Evolutionary conservation across 495 filamentous ascomycete genomes (phyloP).

Genomic region (Terfezia claveryi): DNA sequence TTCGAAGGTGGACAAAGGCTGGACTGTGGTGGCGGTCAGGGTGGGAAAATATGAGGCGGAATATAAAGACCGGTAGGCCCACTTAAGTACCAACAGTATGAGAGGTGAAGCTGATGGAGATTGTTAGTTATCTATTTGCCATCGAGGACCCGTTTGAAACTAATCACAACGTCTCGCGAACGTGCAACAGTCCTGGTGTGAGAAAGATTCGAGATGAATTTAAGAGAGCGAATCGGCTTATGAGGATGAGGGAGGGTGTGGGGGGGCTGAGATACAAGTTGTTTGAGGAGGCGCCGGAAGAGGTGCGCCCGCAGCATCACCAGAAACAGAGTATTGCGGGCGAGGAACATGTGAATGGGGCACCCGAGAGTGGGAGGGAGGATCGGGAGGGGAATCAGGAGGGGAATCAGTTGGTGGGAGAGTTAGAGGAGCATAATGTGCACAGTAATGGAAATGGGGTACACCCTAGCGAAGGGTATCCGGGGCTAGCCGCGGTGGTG

Average conservation of each 20-base stretch:
- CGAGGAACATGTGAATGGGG: too few species aligned
- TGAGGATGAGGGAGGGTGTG: slow-evolving; percentile 22
- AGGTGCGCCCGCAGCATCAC: too few species aligned
- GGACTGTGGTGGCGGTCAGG: slow-evolving; percentile 45
- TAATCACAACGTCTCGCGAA: slow-evolving; percentile 62
- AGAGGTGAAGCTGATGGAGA: slow-evolving; percentile 26
- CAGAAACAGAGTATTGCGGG: too few species aligned
- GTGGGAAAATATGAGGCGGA: slow-evolving; percentile 5
- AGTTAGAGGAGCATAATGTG: too few species aligned
- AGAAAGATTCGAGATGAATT: slow-evolving; percentile 61
- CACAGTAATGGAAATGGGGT: too few species aligned
- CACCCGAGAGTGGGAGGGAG: too few species aligned
- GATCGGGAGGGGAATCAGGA: too few species aligned
- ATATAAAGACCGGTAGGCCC: slow-evolving; percentile 5
- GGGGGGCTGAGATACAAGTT: slow-evolving; percentile 9
- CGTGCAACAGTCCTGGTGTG: slow-evolving; percentile 54
- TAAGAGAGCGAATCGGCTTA: slow-evolving; percentile 44
- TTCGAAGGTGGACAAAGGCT: slow-evolving; percentile 50
- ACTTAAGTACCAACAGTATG: slow-evolving; percentile 18
- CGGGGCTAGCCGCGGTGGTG: too few species aligned
- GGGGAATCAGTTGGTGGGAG: too few species aligned
- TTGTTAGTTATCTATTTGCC: slow-evolving; percentile 60
- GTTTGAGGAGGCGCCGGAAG: slow-evolving; percentile 15
- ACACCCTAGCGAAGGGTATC: too few species aligned
- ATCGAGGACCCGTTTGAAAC: slow-evolving; percentile 78